Conservation (phyloP, 2,329 filamentous ascomycete genomes). For the Epichloe sibirici region DNA sequence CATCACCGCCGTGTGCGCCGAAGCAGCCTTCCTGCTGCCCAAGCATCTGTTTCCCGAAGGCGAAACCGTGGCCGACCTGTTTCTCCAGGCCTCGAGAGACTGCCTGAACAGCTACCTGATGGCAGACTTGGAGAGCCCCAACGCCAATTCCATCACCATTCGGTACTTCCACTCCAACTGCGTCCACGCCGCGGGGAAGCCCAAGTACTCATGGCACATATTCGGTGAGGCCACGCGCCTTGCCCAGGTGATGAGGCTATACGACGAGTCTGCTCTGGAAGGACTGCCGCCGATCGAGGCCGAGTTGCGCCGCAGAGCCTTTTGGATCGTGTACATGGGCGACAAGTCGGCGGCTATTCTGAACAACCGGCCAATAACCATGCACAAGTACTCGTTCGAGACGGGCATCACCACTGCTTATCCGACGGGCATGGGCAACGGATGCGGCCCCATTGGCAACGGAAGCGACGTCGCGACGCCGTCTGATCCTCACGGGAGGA, state of each 20-base stretch:
- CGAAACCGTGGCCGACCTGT: slow-evolving; percentile 23
- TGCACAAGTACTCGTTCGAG: slow-evolving; percentile 30
- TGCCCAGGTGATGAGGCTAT: slow-evolving; percentile 29
- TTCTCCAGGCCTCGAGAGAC: slow-evolving; percentile 26
- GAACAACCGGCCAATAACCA: slow-evolving; percentile 29
- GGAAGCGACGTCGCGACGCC: slow-evolving; percentile 6
- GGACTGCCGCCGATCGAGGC: slow-evolving; percentile 25
- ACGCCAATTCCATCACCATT: slow-evolving; percentile 29
- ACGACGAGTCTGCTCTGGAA: slow-evolving; percentile 26
- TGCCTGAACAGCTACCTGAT: slow-evolving; percentile 28
- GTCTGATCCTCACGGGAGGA: slow-evolving; percentile 11
- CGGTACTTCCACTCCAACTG: slow-evolving; percentile 34
- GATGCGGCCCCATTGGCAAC: slow-evolving; percentile 6
- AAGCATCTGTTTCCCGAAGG: slow-evolving; percentile 27
- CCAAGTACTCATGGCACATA: slow-evolving; percentile 31
- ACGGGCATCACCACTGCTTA: slow-evolving; percentile 25
- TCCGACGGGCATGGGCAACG: slow-evolving; percentile 19
- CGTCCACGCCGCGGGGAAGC: slow-evolving; percentile 29
- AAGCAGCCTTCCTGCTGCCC: slow-evolving; percentile 27
- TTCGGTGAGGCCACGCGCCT: slow-evolving; percentile 31
- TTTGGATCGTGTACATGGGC: slow-evolving; percentile 29
- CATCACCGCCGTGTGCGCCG: slow-evolving; percentile 31
- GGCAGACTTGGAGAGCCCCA: slow-evolving; percentile 28
- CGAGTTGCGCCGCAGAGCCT: slow-evolving; percentile 22
- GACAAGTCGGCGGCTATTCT: slow-evolving; percentile 28